Conservation (phyloP, 805 yeast species). For the Zygosaccharomyces rouxii region DNA sequence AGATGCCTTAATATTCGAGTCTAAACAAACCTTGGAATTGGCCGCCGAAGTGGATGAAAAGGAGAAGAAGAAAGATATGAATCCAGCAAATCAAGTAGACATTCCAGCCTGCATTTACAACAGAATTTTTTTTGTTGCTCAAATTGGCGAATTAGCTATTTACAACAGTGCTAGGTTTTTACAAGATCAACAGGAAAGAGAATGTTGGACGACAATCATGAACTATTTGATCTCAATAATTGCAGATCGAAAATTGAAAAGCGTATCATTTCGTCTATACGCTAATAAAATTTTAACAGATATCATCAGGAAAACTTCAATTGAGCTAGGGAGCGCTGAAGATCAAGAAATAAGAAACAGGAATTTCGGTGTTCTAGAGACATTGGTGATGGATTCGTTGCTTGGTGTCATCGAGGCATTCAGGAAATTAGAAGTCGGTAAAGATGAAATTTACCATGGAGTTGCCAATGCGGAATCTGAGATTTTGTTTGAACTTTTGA, state of each 20-base stretch:
- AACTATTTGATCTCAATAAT: slow-evolving; percentile 45
- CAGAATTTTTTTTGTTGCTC: slow-evolving; percentile 49
- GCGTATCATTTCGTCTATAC: slow-evolving; percentile 43
- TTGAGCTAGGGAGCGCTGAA: slow-evolving; percentile 24
- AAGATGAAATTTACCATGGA: slow-evolving; percentile 36
- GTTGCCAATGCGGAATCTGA: slow-evolving; percentile 57
- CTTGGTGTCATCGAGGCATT: slow-evolving; percentile 42
- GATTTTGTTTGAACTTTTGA: slow-evolving; percentile 56
- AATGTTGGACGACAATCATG: slow-evolving; percentile 47
- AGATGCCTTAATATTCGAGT: slow-evolving; percentile 43
- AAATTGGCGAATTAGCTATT: slow-evolving; percentile 48
- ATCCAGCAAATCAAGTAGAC: slow-evolving; percentile 1
- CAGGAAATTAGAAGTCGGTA: slow-evolving; percentile 29
- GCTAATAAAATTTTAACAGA: slow-evolving; percentile 51
- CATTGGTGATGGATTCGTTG: slow-evolving; percentile 46
- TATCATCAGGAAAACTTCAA: slow-evolving; percentile 38
- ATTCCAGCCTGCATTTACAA: slow-evolving; percentile 47
- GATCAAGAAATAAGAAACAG: slow-evolving; percentile 16
- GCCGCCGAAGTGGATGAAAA: not conserved
- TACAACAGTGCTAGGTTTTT: slow-evolving; percentile 52
- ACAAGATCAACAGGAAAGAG: slow-evolving; percentile 28
- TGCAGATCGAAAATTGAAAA: slow-evolving; percentile 39
- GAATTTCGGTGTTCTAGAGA: slow-evolving; percentile 37
- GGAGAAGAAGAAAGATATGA: not conserved
- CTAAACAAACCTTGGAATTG: slow-evolving; percentile 26